These are phyloP conservation scores for Elymus sibiricus DNA, from an alignment of 176 grass and related monocot species.

Conservation along the genomic window DNA sequence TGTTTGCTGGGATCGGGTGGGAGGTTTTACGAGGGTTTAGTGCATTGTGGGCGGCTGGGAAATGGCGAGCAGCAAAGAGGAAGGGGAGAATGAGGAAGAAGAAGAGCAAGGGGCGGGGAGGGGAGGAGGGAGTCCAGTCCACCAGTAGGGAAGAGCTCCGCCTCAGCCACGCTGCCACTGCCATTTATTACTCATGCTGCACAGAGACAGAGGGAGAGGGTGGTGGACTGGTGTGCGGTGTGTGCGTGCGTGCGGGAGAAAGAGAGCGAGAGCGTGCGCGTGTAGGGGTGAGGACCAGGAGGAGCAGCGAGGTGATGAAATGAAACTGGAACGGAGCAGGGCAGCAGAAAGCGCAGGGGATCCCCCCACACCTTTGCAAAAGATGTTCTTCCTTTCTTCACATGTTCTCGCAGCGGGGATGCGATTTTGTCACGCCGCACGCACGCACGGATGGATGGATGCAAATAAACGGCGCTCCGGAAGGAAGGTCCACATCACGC, in stretches of 20 bases:
- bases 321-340: constrained; percentile 36
- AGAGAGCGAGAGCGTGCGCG: not conserved
- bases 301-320: constrained; percentile 2
- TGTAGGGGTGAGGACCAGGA: constrained; percentile 10
- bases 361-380: constrained; percentile 39
- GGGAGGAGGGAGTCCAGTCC: too few relatives aligned
- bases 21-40: constrained; percentile 49
- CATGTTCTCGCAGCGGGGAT: not conserved
- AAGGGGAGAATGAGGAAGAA: not conserved
- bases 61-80: constrained; percentile 2
- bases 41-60: not conserved
- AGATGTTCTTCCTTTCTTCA: constrained; percentile 15
- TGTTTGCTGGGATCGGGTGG: not conserved
- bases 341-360: constrained; percentile 44
- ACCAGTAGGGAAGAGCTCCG: not conserved
- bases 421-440: constrained; percentile 6
- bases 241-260: not conserved
- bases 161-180: constrained; percentile 32
- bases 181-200: constrained; percentile 46
- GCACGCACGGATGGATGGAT: not conserved
- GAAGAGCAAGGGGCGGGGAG: not conserved
- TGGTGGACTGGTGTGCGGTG: not conserved
- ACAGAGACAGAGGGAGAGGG: constrained; percentile 4
- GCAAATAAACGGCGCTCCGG: not conserved
- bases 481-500: not conserved